A percentile compares a stretch with the other conserved stretches of the same genome.
Conservation (phyloP, 768 basidiomycete species). For the Suillus decipiens region DNA sequence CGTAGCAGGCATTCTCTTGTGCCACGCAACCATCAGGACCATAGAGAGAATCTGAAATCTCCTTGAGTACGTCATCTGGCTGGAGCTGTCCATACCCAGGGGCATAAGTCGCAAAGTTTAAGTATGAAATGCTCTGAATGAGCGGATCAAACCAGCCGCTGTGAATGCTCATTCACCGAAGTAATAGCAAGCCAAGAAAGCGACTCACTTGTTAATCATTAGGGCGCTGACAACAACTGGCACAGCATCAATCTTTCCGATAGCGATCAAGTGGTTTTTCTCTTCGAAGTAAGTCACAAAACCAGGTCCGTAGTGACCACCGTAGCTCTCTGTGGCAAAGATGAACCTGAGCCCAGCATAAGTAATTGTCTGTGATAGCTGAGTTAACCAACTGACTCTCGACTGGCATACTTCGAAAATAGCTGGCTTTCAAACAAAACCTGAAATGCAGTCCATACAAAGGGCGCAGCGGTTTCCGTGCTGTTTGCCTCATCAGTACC, state of each 20-base stretch:
- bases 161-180: neutral
- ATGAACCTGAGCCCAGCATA: conserved; percentile 47
- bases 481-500: conserved; percentile 57
- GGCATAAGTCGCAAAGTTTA: conserved; percentile 60
- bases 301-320: conserved; percentile 66
- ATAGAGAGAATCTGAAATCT: conserved; percentile 53
- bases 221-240: conserved; percentile 56
- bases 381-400: conserved; percentile 45
- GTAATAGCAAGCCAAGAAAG: neutral
- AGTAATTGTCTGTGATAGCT: neutral
- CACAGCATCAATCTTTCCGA: conserved; percentile 48
- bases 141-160: conserved; percentile 71
- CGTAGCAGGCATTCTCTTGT: conserved; percentile 57
- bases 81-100: conserved; percentile 70
- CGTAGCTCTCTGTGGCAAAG: conserved; percentile 67
- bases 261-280: conserved; percentile 54
- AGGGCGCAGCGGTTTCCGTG: conserved; percentile 51
- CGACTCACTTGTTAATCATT: conserved; percentile 61
- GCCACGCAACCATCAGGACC: conserved; percentile 50
- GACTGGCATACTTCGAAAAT: conserved; percentile 51
- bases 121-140: conserved; percentile 60
- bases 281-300: conserved; percentile 67
- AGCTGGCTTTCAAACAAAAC: conserved; percentile 57
- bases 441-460: conserved; percentile 66
- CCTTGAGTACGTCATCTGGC: conserved; percentile 42